Evolutionary conservation across 805 yeast species (phyloP).

Genomic region (Candida xyloterini): DNA sequence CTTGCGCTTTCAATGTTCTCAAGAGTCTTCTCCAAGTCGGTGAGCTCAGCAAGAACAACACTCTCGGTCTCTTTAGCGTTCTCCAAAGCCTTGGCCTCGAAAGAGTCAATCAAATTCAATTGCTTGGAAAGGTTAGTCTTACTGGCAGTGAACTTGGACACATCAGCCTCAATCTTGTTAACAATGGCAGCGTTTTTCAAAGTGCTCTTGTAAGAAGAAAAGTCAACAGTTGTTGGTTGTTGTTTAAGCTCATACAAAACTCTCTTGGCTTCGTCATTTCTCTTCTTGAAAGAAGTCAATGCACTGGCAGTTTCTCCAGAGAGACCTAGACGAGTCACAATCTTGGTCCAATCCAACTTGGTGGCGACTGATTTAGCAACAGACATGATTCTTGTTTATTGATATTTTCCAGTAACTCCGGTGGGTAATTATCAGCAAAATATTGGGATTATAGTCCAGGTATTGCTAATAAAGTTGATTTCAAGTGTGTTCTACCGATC

Average conservation of each 20-base stretch:
- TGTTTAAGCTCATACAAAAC: conserved; percentile 64
- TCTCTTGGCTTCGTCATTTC: conserved; percentile 97
- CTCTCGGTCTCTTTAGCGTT: conserved; percentile 92
- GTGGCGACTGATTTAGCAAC: conserved; percentile 61
- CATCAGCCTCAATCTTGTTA: conserved; percentile 75
- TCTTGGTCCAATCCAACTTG: conserved; percentile 94
- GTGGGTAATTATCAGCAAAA: neutral
- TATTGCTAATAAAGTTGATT: neutral
- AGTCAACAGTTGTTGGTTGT: conserved; percentile 79
- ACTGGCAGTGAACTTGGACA: conserved; percentile 74
- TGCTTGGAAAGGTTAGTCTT: conserved; percentile 86
- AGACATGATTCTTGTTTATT: conserved; percentile 19
- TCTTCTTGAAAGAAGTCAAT: conserved; percentile 90
- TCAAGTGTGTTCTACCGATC: neutral
- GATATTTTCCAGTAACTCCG: conserved; percentile 11
- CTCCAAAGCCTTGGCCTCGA: conserved; percentile 92
- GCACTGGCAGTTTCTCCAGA: conserved; percentile 90
- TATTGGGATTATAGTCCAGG: neutral
- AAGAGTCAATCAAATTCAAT: conserved; percentile 85
- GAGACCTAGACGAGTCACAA: conserved; percentile 82
- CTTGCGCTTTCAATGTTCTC: conserved; percentile 94
- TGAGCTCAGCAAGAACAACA: conserved; percentile 81
- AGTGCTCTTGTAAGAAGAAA: conserved; percentile 69
- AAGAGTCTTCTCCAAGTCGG: conserved; percentile 82
- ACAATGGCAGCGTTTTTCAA: conserved; percentile 81